phyloP scores from a whole-genome alignment of 2,329 filamentous ascomycete genomes.

The Aureobasidium pullulans region DNA sequence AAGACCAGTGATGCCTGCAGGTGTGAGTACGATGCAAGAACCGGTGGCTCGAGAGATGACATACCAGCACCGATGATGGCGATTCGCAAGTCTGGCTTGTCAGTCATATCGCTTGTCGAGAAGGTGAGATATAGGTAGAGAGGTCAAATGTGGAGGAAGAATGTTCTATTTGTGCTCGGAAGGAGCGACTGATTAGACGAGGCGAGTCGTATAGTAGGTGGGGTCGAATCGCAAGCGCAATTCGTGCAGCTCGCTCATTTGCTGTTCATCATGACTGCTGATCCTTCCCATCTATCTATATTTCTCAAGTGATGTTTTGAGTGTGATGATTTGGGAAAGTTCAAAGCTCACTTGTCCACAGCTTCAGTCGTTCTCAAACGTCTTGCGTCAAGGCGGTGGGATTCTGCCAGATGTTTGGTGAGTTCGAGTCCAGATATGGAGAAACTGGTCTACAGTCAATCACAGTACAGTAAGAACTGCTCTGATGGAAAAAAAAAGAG shows the following conservation, averaged over 20 bases:
- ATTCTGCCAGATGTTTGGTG: background rate
- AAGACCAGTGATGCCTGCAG: conserved; percentile 33
- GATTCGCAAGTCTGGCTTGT: conserved; percentile 17
- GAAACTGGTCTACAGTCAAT: too few relatives aligned
- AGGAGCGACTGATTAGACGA: background rate
- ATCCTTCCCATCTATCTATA: too few relatives aligned
- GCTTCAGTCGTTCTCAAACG: too few relatives aligned
- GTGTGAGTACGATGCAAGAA: background rate
- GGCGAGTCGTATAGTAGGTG: background rate
- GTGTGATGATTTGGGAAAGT: too few relatives aligned
- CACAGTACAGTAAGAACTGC: too few relatives aligned
- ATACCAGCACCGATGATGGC: conserved; percentile 28
- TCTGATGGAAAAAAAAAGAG: too few relatives aligned
- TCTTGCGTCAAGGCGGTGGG: background rate
- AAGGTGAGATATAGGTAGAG: background rate
- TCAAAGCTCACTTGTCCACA: too few relatives aligned
- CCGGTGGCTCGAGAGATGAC: background rate
- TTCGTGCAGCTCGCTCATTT: too few relatives aligned
- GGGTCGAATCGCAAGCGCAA: background rate
- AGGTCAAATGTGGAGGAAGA: background rate
- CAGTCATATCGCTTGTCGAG: conserved; percentile 15
- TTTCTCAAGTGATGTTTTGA: too few relatives aligned
- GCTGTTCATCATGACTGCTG: too few relatives aligned
- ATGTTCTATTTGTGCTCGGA: background rate
- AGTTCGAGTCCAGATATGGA: too few relatives aligned